Percentiles rank a stretch among this genome's conserved stretches.
Conservation (phyloP, 129 eudicot genomes). For the Flaveria bidentis region DNA sequence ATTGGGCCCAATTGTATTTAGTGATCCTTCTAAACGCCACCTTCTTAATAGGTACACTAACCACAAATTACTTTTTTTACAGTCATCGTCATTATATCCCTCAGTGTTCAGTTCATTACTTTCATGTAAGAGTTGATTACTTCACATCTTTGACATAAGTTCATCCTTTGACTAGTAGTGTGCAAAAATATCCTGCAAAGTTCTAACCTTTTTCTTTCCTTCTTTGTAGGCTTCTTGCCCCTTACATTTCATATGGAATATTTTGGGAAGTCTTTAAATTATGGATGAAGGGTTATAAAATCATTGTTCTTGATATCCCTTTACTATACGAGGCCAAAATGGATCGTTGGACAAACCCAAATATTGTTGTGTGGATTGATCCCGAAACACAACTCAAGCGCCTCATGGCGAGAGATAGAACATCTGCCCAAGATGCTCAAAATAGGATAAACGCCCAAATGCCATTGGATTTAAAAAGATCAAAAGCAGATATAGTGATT, state of each 20-base stretch:
- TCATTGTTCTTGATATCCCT: slow-evolving; percentile 81
- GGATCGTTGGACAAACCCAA: slow-evolving; percentile 86
- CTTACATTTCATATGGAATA: slow-evolving; percentile 80
- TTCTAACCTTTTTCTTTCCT: neutral
- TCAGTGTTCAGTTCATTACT: neutral
- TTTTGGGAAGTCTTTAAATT: slow-evolving; percentile 71
- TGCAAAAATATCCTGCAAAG: neutral
- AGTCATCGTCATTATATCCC: neutral
- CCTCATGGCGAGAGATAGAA: slow-evolving; percentile 70
- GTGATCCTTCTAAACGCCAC: slow-evolving; percentile 80
- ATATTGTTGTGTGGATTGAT: slow-evolving; percentile 88
- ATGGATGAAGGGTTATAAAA: slow-evolving; percentile 77
- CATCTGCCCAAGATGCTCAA: slow-evolving; percentile 74
- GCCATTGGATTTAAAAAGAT: slow-evolving; percentile 71
- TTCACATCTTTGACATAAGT: neutral
- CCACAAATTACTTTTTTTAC: neutral
- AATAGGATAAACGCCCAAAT: slow-evolving; percentile 87
- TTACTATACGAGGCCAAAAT: slow-evolving; percentile 82
- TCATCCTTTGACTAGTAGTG: neutral
- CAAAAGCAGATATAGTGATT: slow-evolving; percentile 78
- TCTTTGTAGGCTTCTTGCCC: slow-evolving; percentile 77
- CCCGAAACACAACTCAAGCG: slow-evolving; percentile 80
- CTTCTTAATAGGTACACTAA: slow-evolving; percentile 75
- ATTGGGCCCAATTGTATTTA: slow-evolving; percentile 78
- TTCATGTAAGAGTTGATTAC: neutral